A percentile compares a stretch with the other conserved stretches of the same genome.
These are phyloP conservation scores for Raffaelea deltoideospora DNA, from an alignment of 2,329 filamentous ascomycete genomes.

Conservation along the genomic window DNA sequence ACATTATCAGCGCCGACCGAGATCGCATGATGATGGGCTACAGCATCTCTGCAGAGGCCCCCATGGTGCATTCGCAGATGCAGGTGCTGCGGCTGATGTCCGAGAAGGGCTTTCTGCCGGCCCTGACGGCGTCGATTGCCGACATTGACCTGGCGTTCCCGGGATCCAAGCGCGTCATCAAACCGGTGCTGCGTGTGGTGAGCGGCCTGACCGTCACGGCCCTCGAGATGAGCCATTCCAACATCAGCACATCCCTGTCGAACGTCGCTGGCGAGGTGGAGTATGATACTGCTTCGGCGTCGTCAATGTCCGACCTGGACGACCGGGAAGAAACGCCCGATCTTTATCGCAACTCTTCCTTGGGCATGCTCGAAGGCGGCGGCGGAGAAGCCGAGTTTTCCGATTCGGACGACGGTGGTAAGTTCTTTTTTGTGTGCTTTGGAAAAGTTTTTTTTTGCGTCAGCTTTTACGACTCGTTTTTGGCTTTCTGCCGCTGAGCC, in stretches of 20 bases:
- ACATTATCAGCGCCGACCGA: constrained; percentile 74
- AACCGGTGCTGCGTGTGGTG: constrained; percentile 85
- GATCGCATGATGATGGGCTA: constrained; percentile 40
- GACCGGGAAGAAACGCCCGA: constrained; percentile 91
- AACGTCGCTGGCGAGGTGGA: constrained; percentile 54
- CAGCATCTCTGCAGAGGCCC: constrained; percentile 10
- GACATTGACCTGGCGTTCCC: constrained; percentile 94
- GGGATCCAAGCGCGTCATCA: constrained; percentile 82
- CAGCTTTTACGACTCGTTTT: neutral
- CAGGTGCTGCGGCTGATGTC: constrained; percentile 94
- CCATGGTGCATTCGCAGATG: constrained; percentile 47
- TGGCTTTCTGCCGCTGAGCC: constrained; percentile 39
- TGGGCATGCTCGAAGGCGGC: constrained; percentile 93
- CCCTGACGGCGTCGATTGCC: constrained; percentile 79
- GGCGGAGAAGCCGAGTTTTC: constrained; percentile 63
- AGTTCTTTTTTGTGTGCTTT: no score
- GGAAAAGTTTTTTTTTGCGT: neutral
- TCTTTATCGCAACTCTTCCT: constrained; percentile 86
- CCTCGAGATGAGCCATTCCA: constrained; percentile 67
- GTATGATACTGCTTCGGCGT: constrained; percentile 75
- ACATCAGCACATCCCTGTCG: constrained; percentile 45
- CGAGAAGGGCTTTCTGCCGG: constrained; percentile 86
- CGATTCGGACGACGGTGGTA: constrained; percentile 46
- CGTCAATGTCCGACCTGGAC: constrained; percentile 77
- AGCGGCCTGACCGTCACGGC: constrained; percentile 79